Evolutionary conservation across 2,329 filamentous ascomycete genomes (phyloP), one percentile per base, ranked within the genome.

Genomic region (Dactylellina cionopaga): DNA sequence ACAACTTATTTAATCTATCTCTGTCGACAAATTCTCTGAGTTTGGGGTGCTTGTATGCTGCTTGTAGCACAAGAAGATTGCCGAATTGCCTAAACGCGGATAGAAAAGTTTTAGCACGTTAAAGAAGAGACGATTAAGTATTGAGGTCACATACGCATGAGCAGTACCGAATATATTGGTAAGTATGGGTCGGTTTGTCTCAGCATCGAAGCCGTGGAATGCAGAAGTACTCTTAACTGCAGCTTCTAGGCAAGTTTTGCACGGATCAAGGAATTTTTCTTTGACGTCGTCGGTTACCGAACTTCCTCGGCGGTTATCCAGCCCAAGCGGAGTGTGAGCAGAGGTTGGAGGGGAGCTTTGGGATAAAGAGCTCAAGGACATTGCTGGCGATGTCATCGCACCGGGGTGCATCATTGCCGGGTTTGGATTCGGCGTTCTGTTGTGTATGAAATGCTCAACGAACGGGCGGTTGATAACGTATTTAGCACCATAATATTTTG

Each of bases 91-190:
- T 96, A 74, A 3, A 46, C 65, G 55, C 35, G 55, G 39, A 22
- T 17, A 11, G 19, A 63, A 63, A 63, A 35, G 59, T 41, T 71
- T 81, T 75, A 80, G 78, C 66, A 49, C 9, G 15, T 25, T 11
- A 5, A 31, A 11, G 17, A 15, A 39, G 17, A 3, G 7, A 15
- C 17, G 17, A 24, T 31, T 7, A 44, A 24, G 37, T 7, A 3
- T 11, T 35, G 5, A 15, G 19, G 35, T 58, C 60, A 60, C 66
- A 46, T 90, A 96, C 91, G 94, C 93, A 84, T 97, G 94, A 74
- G 92, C 90, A 15, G 94, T 98, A 56, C 94, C 93, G 81, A 96
- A 96, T 22, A 96, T 89, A 77, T 97, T 98, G n/a, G 94, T 98
- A 62, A 98, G 89, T 55, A 97, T 89, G 6, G 91, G 87, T 27